Conservation (phyloP, 2,329 filamentous ascomycete species). For the Septoria petroselini region DNA sequence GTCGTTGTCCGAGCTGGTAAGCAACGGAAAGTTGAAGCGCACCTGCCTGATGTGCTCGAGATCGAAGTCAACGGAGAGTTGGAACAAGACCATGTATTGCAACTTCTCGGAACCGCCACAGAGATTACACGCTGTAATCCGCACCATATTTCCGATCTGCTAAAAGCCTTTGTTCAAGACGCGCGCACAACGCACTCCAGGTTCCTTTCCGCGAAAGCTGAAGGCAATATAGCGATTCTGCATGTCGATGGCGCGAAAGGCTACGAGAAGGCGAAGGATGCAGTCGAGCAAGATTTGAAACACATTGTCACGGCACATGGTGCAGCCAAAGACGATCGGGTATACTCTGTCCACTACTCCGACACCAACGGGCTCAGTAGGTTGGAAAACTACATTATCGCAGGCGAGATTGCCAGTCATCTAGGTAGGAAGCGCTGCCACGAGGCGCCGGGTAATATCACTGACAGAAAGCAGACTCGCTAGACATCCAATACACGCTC, state of each 20-base stretch:
- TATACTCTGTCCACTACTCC: constrained; percentile 38
- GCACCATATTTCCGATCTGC: constrained; percentile 29
- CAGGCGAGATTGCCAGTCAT: constrained; percentile 35
- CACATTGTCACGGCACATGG: constrained; percentile 29
- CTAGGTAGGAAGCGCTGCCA: constrained; percentile 27
- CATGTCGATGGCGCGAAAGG: constrained; percentile 29
- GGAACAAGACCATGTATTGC: constrained; percentile 36
- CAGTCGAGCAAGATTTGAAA: constrained; percentile 35
- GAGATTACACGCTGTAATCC: constrained; percentile 32
- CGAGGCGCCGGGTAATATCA: background rate
- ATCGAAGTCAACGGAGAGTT: constrained; percentile 32
- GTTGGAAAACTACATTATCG: constrained; percentile 40
- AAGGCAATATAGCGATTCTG: constrained; percentile 33
- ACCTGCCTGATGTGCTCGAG: constrained; percentile 31
- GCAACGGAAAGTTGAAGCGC: constrained; percentile 28
- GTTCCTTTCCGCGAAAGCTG: constrained; percentile 35
- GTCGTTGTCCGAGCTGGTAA: constrained; percentile 34
- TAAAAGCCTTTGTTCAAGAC: constrained; percentile 33
- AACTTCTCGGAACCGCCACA: constrained; percentile 33
- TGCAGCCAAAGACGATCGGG: constrained; percentile 25
- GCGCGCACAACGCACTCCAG: constrained; percentile 32
- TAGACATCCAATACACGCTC: constrained; percentile 34
- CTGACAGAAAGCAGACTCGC: constrained; percentile 26
- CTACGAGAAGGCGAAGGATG: constrained; percentile 36
- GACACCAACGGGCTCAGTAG: constrained; percentile 39